Conservation (phyloP, 441 rosid genomes). For the Corymbia calophylla region DNA sequence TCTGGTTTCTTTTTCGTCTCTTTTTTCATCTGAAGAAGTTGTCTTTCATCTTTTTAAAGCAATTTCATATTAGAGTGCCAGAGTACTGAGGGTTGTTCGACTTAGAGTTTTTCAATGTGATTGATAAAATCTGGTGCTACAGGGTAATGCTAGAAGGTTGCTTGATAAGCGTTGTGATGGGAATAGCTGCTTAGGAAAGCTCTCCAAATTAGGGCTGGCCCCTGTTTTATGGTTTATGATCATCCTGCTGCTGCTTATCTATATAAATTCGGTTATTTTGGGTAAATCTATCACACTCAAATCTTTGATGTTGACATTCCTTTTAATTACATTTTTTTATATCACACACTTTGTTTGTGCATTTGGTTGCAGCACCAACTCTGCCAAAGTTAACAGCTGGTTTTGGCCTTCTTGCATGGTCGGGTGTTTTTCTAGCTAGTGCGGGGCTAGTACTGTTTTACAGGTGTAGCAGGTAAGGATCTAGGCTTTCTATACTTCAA, state of each 20-base stretch:
- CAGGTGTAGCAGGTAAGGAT: constrained; percentile 80
- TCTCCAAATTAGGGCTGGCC: constrained; percentile 86
- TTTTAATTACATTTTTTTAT: neutral
- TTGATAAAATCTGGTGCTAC: constrained; percentile 2
- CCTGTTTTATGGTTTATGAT: constrained; percentile 69
- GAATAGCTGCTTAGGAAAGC: constrained; percentile 56
- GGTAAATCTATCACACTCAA: constrained; percentile 31
- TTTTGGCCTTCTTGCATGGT: constrained; percentile 85
- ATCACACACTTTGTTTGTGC: neutral
- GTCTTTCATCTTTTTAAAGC: neutral
- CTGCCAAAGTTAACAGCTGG: constrained; percentile 81
- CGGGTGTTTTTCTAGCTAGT: constrained; percentile 71
- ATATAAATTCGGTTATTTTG: constrained; percentile 57
- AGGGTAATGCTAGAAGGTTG: constrained; percentile 91
- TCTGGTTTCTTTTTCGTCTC: neutral
- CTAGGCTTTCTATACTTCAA: neutral
- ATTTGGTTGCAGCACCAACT: constrained; percentile 50
- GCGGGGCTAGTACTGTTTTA: constrained; percentile 71
- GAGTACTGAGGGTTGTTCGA: neutral
- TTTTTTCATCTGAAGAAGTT: neutral
- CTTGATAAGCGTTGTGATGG: constrained; percentile 80
- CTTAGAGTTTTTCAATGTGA: neutral
- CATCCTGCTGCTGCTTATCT: constrained; percentile 49
- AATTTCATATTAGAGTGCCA: neutral
- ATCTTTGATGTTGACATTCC: neutral